Base-by-base conservation (phyloP, 768 basidiomycete genomes). In the Suillus occidentalis region DNA sequence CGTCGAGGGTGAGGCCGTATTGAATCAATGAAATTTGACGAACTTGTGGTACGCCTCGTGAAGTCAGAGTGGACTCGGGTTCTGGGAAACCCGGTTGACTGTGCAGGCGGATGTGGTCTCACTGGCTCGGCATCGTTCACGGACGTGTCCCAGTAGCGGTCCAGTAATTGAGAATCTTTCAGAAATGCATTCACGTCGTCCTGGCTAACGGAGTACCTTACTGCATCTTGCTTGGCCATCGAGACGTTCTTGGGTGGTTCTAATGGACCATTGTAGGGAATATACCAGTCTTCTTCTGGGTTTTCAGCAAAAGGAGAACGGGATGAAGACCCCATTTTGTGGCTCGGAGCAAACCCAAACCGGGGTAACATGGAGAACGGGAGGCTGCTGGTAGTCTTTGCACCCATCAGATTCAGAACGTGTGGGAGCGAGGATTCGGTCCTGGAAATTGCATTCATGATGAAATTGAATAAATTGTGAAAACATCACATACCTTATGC, bases 191-290 rank as follows among this genome's bases (percentile, higher is more conserved):
- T 76, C 31, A 77, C 73, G 22, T 77, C 77, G 14, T 71, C 70
- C 57, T 68, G 62, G 43, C 71, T 66, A 68, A 81, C 65, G 18
- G 74, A 73, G 64, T 83, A 80, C 2, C 80, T 79, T 77, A 80
- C 82, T 67, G 81, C 83, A 70, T 79, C 80, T 67, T 80, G 75
- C n/a, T 75, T 69, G 50, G 58, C 28, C 65, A 65, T 68, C 71
- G 67, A 63, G 45, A 66, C 49, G 68, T 53, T 70, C 66, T 31
- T 75, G 67, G 65, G 79, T n/a, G 74, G 72, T 67, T 89, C 87
- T 75, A 84, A 83, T 1, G 88, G 86, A 1, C 87, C 86, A 66
- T 84, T 85, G 79, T 89, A 88, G 0, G 87, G 87, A 57, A 85
- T 85, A 74, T 87, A 87, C 84, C 85, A 86, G 63, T 87, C 83